These are phyloP conservation scores for Ceratopteris richardii DNA, from an alignment of 75 land plant genomes.

Conservation along the genomic window DNA sequence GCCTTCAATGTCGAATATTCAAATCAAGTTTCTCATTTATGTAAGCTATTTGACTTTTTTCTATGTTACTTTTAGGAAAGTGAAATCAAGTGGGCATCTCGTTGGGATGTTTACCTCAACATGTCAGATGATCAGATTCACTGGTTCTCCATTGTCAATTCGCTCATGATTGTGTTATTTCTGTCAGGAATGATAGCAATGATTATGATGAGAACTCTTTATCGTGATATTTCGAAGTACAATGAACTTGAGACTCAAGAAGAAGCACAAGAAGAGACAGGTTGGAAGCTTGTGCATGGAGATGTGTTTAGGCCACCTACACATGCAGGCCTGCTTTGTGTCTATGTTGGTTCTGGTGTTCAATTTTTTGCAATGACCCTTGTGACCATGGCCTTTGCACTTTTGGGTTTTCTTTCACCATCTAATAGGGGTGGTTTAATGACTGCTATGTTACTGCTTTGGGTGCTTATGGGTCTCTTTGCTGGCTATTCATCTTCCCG, in stretches of 20 bases:
- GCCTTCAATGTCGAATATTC: background rate
- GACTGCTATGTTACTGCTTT: constrained; percentile 72
- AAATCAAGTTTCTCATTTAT: background rate
- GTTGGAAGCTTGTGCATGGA: constrained; percentile 84
- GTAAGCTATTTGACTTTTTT: background rate
- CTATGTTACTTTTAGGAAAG: constrained; percentile 30
- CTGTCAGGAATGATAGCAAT: constrained; percentile 72
- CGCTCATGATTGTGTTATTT: constrained; percentile 63
- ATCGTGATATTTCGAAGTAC: constrained; percentile 69
- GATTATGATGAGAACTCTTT: constrained; percentile 80
- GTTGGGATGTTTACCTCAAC: constrained; percentile 64
- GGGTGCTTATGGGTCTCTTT: constrained; percentile 82
- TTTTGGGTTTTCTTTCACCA: constrained; percentile 69
- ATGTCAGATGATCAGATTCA: constrained; percentile 74
- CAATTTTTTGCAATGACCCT: constrained; percentile 73
- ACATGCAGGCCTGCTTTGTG: constrained; percentile 57
- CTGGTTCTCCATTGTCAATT: constrained; percentile 73
- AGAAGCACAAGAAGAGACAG: constrained; percentile 77
- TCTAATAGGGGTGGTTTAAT: constrained; percentile 72
- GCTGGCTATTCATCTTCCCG: constrained; percentile 66
- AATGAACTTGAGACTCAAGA: constrained; percentile 69
- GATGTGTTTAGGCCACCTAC: constrained; percentile 70
- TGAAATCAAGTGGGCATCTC: constrained; percentile 59
- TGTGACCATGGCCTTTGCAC: constrained; percentile 69
- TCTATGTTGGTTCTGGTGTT: constrained; percentile 71